Evolutionary conservation across 2,329 filamentous ascomycete species (phyloP).

Genomic region (Colletotrichum sp.): DNA sequence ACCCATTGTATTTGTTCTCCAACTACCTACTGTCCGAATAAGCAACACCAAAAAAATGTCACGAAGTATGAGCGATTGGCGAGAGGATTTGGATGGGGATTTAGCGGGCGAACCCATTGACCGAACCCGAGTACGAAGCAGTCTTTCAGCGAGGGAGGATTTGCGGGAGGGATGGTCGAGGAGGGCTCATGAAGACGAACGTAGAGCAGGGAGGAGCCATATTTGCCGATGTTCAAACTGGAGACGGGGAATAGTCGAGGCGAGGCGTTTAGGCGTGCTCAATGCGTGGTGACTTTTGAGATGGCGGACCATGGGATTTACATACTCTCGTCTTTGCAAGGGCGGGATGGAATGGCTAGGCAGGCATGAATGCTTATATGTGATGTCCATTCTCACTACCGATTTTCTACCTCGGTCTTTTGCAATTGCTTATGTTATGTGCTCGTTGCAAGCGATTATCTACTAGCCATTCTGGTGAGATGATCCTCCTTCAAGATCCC

Average conservation of each 20-base stretch:
- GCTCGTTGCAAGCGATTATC: too few species aligned
- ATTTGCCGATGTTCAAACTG: neutral
- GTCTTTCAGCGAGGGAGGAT: neutral
- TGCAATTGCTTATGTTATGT: too few species aligned
- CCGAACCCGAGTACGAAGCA: fast-evolving
- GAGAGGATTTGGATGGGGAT: neutral
- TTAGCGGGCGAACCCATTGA: fast-evolving
- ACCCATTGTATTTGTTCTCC: neutral
- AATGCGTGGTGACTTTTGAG: neutral
- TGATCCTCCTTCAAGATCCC: too few species aligned
- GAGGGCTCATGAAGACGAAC: neutral
- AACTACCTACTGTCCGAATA: neutral
- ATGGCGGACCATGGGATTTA: neutral
- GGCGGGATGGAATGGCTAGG: too few species aligned
- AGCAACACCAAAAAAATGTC: neutral
- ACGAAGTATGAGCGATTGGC: neutral
- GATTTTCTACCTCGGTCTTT: too few species aligned
- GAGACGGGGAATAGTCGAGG: neutral
- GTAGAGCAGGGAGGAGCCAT: neutral
- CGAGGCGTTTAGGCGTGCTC: slow-evolving; percentile 15
- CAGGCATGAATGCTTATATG: too few species aligned
- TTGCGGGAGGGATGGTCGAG: fast-evolving
- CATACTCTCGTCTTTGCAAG: neutral
- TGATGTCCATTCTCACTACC: too few species aligned
- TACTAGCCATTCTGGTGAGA: too few species aligned